Base-by-base conservation (phyloP, 352 stramenopile species). In the Hyaloperonospora arabidopsidis region DNA sequence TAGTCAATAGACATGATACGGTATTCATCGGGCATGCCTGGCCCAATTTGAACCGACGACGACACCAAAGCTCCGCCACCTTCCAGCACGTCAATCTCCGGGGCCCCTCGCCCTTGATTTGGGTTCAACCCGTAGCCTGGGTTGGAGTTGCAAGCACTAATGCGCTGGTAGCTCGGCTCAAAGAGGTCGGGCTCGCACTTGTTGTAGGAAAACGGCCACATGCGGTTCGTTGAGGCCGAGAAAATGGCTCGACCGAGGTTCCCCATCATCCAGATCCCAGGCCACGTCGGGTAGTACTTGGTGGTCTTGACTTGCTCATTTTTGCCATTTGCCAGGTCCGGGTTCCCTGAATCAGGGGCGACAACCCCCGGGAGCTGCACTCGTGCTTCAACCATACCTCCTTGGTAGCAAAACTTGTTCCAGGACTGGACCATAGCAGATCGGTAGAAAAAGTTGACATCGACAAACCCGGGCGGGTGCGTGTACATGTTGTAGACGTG, bases 211-310 rank as follows among this genome's bases (percentile, higher is more conserved):
- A 93, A 98, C 1, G 96, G 96, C 95, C 95, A 98, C 59, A 98
- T 91, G 51, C 93, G 87, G 45, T 89, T 89, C 18, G 90, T 97
- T 0, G 83, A 96, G 0, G 75, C 84, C 50, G 90, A 93, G 67
- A 98, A 98, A n/a, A 97, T 97, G 10, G 93, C 90, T 35, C 95
- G 68, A n/a, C 91, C 94, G 12, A 98, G 67, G 72, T 98, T 98
- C 6, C 95, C 95, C 49, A 98, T 74, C 44, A 98, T 68, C 94
- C 95, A 98, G 57, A 98, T 88, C 8, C 93, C 94, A 0, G 95
- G 95, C 95, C 95, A 98, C 47, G 79, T 87, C 28, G 80, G 79
- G 59, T 75, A 91, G 35, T 63, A 76, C 38, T 61, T 56, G 19
- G 58, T 63, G n/a, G 35, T 61, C 19, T 48, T 41, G 7, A 55